Evolutionary conservation across 164 flowering plant species (phyloP).

Genomic region (Kalanchoe fedtschenkoi): DNA sequence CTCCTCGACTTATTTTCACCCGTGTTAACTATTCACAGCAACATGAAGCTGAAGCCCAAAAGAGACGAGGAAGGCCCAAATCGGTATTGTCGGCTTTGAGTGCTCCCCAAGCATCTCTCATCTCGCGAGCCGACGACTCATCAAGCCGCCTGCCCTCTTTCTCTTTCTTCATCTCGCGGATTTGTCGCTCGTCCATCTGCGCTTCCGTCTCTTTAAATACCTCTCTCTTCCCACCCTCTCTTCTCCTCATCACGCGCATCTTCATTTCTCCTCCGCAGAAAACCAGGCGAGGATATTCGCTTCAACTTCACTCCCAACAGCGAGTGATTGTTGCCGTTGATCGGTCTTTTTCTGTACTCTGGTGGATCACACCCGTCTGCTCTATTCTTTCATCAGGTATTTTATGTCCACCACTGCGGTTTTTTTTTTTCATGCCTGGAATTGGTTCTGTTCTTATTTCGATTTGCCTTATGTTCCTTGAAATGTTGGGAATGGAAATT

Average conservation of each 20-base stretch:
- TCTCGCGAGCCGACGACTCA: neutral
- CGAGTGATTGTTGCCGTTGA: neutral
- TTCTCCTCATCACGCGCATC: too few species aligned
- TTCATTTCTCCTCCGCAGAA: too few species aligned
- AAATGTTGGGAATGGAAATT: too few species aligned
- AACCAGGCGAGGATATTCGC: neutral
- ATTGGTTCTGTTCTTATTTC: too few species aligned
- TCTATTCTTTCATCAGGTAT: neutral
- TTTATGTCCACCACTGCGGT: neutral
- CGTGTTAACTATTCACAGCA: too few species aligned
- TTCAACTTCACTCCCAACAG: neutral
- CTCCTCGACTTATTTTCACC: too few species aligned
- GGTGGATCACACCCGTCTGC: neutral
- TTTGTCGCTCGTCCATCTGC: neutral
- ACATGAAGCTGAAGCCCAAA: too few species aligned
- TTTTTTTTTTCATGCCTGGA: neutral
- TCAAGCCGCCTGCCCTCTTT: neutral
- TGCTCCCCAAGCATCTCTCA: neutral
- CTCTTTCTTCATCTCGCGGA: slow-evolving; percentile 2
- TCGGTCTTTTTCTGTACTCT: neutral
- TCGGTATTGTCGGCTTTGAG: neutral
- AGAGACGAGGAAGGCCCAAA: too few species aligned
- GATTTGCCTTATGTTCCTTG: too few species aligned
- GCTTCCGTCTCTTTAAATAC: neutral
- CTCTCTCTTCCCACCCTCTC: too few species aligned